phyloP scores from a whole-genome alignment of 148 eudicot genomes.

The Nepenthes mirabilis region DNA sequence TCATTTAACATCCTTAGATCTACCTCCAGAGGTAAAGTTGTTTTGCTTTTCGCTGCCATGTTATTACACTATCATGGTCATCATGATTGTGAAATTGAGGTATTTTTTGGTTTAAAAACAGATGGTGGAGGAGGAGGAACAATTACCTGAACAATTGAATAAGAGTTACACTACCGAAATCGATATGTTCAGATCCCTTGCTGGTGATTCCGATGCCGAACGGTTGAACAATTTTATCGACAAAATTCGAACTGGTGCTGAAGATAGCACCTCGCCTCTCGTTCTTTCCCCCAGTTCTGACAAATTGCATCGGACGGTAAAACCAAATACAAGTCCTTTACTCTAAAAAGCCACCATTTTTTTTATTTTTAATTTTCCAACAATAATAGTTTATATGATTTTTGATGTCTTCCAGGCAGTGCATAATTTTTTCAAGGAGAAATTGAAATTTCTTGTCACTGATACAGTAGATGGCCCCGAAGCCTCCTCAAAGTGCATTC shows the following conservation, averaged over 20 bases:
- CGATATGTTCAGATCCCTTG: conserved; percentile 58
- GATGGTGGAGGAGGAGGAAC: conserved; percentile 54
- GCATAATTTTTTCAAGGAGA: conserved; percentile 89
- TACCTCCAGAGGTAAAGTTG: conserved; percentile 47
- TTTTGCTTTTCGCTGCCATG: not conserved
- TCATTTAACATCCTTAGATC: conserved; percentile 59
- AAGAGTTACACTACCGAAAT: conserved; percentile 44
- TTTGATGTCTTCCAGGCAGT: conserved; percentile 43
- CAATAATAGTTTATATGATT: not conserved
- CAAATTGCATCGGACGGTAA: conserved; percentile 81
- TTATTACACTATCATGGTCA: not conserved
- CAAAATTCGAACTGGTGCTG: conserved; percentile 38
- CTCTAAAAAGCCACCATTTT: not conserved
- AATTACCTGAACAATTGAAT: conserved; percentile 30
- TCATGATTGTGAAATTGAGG: not conserved
- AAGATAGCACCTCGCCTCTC: conserved; percentile 28
- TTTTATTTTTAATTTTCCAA: not conserved
- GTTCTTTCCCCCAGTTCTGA: conserved; percentile 81
- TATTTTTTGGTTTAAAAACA: conserved; percentile 6
- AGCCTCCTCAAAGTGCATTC: conserved; percentile 64
- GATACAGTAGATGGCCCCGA: conserved; percentile 88
- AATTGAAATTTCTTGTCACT: conserved; percentile 68
- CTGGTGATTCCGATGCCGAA: conserved; percentile 64
- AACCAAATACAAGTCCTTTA: not conserved
- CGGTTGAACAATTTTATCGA: conserved; percentile 45